Evolutionary conservation across 352 stramenopile species (phyloP).

Genomic region (Pythium utonaiense): DNA sequence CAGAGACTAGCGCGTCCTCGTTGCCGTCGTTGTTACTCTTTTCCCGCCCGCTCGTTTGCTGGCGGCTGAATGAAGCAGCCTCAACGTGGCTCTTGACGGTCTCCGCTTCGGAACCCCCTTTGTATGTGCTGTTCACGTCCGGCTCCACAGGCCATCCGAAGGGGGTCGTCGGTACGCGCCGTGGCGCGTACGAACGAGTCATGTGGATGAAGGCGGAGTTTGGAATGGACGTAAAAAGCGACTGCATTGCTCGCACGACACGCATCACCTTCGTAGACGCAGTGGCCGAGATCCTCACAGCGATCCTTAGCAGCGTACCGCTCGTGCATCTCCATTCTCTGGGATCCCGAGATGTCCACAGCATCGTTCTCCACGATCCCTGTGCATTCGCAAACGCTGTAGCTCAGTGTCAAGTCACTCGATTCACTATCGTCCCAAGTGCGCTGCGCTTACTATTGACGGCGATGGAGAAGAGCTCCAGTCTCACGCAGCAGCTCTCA

Average conservation of each 20-base stretch:
- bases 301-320: constrained; percentile 33
- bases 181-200: constrained; percentile 37
- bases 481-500: constrained; percentile 2
- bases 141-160: constrained; percentile 42
- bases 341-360: constrained; percentile 4
- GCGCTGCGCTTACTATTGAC: constrained; percentile 42
- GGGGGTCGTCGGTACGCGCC: constrained; percentile 45
- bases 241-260: constrained; percentile 42
- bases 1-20: background rate
- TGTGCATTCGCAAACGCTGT: constrained; percentile 27
- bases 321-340: constrained; percentile 36
- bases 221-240: constrained; percentile 27
- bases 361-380: constrained; percentile 39
- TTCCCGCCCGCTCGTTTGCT: background rate
- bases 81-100: background rate
- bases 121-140: constrained; percentile 66
- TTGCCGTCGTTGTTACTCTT: constrained; percentile 1
- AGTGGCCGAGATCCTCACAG: constrained; percentile 53
- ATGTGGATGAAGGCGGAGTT: constrained; percentile 44
- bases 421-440: constrained; percentile 49
- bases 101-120: constrained; percentile 9
- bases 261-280: constrained; percentile 37
- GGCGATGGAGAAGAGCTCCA: background rate
- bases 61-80: background rate
- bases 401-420: constrained; percentile 23